These are phyloP conservation scores for Elaeis oleifera DNA, from an alignment of 202 grass and related monocot genomes.

Conservation along the genomic window DNA sequence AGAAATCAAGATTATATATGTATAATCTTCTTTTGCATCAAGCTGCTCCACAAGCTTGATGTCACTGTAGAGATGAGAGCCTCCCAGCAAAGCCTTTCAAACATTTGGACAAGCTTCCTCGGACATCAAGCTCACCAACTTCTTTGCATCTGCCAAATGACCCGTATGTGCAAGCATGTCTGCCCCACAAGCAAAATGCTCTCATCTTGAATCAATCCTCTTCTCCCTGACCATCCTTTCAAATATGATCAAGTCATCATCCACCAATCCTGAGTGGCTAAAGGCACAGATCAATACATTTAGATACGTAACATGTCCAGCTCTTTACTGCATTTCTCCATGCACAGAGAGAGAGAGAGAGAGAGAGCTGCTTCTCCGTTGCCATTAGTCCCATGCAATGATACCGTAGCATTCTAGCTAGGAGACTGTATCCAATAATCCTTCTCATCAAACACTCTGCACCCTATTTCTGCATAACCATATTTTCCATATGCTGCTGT, in stretches of 20 bases:
- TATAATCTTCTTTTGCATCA: no score
- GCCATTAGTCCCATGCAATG: slow-evolving; percentile 58
- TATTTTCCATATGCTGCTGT: no score
- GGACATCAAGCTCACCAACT: slow-evolving; percentile 34
- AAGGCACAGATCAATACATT: slow-evolving; percentile 43
- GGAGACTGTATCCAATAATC: slow-evolving; percentile 34
- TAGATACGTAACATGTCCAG: slow-evolving; percentile 60
- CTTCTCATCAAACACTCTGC: slow-evolving; percentile 56
- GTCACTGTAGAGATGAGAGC: slow-evolving; percentile 37
- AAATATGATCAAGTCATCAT: slow-evolving; percentile 43
- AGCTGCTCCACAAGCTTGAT: slow-evolving; percentile 34
- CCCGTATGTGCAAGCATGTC: slow-evolving; percentile 71
- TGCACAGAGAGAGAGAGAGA: slow-evolving; percentile 31
- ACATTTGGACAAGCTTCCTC: slow-evolving; percentile 35
- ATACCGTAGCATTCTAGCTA: slow-evolving; percentile 59
- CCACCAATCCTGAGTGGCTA: slow-evolving; percentile 54
- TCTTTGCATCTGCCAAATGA: slow-evolving; percentile 42
- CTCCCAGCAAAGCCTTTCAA: slow-evolving; percentile 66
- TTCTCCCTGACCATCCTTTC: slow-evolving; percentile 53
- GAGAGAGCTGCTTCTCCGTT: slow-evolving; percentile 43
- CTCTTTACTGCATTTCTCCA: slow-evolving; percentile 38
- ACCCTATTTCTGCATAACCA: slow-evolving; percentile 37
- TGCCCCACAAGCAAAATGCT: slow-evolving; percentile 57
- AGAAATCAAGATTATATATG: no score
- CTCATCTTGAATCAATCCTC: slow-evolving; percentile 21